phyloP scores from a whole-genome alignment of 2,329 filamentous ascomycete species.

The Dactylonectria estremocensis region DNA sequence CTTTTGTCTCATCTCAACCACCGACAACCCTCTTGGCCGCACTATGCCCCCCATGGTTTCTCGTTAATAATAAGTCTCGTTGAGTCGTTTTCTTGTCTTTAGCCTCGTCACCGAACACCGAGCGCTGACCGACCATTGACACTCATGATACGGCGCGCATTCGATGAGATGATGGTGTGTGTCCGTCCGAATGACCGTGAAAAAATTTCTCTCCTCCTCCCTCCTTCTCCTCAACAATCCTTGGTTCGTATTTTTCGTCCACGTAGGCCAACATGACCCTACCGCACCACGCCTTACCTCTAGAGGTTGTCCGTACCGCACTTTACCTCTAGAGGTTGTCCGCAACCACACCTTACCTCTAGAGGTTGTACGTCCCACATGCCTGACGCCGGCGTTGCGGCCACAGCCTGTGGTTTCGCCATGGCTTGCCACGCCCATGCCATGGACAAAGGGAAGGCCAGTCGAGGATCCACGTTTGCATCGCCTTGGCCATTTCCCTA shows the following conservation, averaged over 20 bases:
- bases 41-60: slow-evolving; percentile 37
- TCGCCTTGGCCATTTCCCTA: slow-evolving; percentile 42
- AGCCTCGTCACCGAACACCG: slow-evolving; percentile 15
- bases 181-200: slow-evolving; percentile 28
- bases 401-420: slow-evolving; percentile 40
- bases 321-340: slow-evolving; percentile 47
- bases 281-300: slow-evolving; percentile 46
- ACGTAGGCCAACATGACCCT: slow-evolving; percentile 42
- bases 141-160: neutral
- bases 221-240: slow-evolving; percentile 44
- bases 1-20: slow-evolving; percentile 41
- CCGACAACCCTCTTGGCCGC: slow-evolving; percentile 31
- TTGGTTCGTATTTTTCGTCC: slow-evolving; percentile 47
- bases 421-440: slow-evolving; percentile 43
- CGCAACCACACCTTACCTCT: slow-evolving; percentile 49
- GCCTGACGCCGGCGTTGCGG: slow-evolving; percentile 46
- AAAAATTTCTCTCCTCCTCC: slow-evolving; percentile 27
- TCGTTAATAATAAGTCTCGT: slow-evolving; percentile 18
- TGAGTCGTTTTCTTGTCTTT: slow-evolving; percentile 1
- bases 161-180: slow-evolving; percentile 23
- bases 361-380: slow-evolving; percentile 48
- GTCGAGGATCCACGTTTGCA: slow-evolving; percentile 48
- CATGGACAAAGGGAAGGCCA: slow-evolving; percentile 51
- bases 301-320: slow-evolving; percentile 48
- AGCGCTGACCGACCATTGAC: neutral